Percentiles rank a stretch among this genome's conserved stretches.
Evolutionary conservation across 805 yeast genomes (phyloP).

Genomic region (Teunomyces cretensis): DNA sequence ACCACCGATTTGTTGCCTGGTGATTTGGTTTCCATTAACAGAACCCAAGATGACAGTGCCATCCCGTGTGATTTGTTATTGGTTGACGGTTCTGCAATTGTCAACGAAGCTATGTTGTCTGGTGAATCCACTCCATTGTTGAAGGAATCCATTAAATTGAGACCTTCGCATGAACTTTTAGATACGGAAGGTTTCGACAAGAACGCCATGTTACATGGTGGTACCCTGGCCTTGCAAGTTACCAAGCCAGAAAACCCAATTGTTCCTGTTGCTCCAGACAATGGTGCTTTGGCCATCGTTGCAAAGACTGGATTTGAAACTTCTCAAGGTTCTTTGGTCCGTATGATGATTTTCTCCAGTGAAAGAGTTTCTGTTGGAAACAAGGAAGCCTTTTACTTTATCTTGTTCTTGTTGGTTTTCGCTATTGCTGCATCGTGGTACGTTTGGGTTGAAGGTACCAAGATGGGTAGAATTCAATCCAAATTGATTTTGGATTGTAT

Average conservation of each 20-base stretch:
- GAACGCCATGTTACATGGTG: constrained; percentile 88
- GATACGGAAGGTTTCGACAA: constrained; percentile 84
- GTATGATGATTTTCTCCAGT: constrained; percentile 96
- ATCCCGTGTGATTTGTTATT: constrained; percentile 90
- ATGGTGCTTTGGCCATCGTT: constrained; percentile 88
- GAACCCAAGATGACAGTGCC: constrained; percentile 90
- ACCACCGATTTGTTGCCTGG: constrained; percentile 85
- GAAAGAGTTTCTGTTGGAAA: constrained; percentile 96
- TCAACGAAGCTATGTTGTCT: constrained; percentile 97
- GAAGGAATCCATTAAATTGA: constrained; percentile 84
- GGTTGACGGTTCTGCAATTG: constrained; percentile 88
- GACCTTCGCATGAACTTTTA: constrained; percentile 68
- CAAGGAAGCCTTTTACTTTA: constrained; percentile 89
- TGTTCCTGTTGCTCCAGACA: constrained; percentile 76
- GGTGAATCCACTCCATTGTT: constrained; percentile 97
- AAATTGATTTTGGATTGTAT: constrained; percentile 94
- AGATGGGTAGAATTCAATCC: constrained; percentile 92
- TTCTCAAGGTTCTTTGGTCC: constrained; percentile 93
- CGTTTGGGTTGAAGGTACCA: constrained; percentile 97
- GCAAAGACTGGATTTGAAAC: constrained; percentile 97
- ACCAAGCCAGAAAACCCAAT: constrained; percentile 57
- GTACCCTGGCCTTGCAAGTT: constrained; percentile 93
- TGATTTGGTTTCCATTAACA: constrained; percentile 81
- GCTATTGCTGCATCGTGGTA: constrained; percentile 97
- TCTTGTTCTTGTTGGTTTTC: constrained; percentile 81